These are phyloP conservation scores for Coemansia sp. DNA, from an alignment of 192 early-diverging fungal genomes.

Conservation along the genomic window DNA sequence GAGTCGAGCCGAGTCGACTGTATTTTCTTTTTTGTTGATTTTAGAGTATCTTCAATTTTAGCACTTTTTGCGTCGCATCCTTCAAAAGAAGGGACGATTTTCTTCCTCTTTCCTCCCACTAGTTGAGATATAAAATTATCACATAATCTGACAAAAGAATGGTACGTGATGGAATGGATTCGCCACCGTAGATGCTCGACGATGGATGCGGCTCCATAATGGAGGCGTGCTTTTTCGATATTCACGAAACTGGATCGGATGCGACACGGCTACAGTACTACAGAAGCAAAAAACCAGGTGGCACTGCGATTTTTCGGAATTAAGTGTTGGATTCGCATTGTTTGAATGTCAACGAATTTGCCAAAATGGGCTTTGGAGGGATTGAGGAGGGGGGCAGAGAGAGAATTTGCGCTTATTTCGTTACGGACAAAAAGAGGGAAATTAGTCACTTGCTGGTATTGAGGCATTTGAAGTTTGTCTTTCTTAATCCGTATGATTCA, in stretches of 20 bases:
- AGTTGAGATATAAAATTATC: constrained; percentile 9
- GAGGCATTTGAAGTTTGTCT: not conserved
- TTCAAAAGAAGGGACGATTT: not conserved
- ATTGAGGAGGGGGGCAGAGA: not conserved
- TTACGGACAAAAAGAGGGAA: not conserved
- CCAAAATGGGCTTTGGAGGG: not conserved
- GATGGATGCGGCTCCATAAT: constrained; percentile 21
- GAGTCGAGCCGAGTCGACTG: not conserved
- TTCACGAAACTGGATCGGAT: not conserved
- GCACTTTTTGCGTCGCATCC: not conserved
- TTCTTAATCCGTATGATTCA: not conserved
- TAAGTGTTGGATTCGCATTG: constrained; percentile 5
- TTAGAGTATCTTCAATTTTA: not conserved
- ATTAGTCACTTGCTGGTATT: not conserved
- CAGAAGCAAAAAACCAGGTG: not conserved
- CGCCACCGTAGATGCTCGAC: not conserved
- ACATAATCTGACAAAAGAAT: constrained; percentile 11
- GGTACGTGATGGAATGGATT: constrained; percentile 28
- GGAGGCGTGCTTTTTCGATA: too few species aligned
- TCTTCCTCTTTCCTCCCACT: constrained; percentile 15
- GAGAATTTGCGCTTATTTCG: not conserved
- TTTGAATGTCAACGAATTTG: not conserved
- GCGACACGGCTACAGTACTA: not conserved
- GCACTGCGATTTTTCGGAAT: not conserved
- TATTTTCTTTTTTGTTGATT: not conserved